Conservation (phyloP, 108 stramenopile species). For the Skeletonema costatum region DNA sequence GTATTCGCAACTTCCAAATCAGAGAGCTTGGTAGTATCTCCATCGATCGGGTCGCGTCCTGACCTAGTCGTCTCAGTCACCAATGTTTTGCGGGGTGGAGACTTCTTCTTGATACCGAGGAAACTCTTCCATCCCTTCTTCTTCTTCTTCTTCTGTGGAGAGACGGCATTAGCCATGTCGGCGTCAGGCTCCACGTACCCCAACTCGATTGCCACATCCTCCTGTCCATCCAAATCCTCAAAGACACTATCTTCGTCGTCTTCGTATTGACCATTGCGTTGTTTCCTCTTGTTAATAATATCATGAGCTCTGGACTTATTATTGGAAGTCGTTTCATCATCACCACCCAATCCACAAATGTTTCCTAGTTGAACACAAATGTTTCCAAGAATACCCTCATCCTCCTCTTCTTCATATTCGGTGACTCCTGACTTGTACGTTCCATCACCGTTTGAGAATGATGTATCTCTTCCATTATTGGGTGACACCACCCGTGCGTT, state of each 20-base stretch:
- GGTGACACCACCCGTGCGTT: neutral
- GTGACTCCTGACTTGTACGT: neutral
- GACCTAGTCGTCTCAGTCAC: neutral
- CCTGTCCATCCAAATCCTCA: constrained; percentile 42
- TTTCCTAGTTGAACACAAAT: neutral
- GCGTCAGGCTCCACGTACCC: constrained; percentile 56
- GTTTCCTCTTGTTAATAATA: neutral
- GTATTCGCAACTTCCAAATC: neutral
- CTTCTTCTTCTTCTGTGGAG: neutral
- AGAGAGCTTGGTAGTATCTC: neutral
- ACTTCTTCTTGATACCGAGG: constrained; percentile 4
- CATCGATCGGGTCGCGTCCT: constrained; percentile 24
- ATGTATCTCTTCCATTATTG: neutral
- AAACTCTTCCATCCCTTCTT: constrained; percentile 18
- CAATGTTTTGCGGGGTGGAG: neutral
- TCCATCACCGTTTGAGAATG: neutral
- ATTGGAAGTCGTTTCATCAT: neutral
- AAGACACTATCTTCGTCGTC: constrained; percentile 6
- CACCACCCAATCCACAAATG: constrained; percentile 5
- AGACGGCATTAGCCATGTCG: neutral
- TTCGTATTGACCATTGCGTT: neutral
- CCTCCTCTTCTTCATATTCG: neutral
- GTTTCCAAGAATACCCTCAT: neutral
- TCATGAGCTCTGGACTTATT: neutral
- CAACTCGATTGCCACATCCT: constrained; percentile 74